These are phyloP conservation scores for Pichia kluyveri DNA, from an alignment of 805 yeast species.

Conservation along the genomic window DNA sequence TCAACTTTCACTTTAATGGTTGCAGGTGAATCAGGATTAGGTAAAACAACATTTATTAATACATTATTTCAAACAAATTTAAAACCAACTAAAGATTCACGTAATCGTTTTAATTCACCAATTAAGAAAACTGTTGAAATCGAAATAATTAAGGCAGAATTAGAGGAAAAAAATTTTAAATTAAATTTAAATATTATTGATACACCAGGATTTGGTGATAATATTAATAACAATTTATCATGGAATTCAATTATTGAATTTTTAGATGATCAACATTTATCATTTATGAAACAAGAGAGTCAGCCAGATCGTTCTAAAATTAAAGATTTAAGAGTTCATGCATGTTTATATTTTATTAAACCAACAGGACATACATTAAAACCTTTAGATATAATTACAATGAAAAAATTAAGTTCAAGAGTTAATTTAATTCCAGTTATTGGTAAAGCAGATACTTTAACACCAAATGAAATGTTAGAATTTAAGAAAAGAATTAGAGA, in stretches of 20 bases:
- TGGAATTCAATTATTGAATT: slow-evolving; percentile 86
- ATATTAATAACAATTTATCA: slow-evolving; percentile 73
- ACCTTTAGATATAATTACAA: slow-evolving; percentile 80
- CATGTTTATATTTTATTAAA: slow-evolving; percentile 80
- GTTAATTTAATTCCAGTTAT: slow-evolving; percentile 86
- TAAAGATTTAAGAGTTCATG: slow-evolving; percentile 84
- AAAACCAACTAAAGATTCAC: slow-evolving; percentile 48
- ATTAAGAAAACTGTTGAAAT: slow-evolving; percentile 67
- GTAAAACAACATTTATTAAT: slow-evolving; percentile 86
- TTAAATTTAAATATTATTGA: slow-evolving; percentile 75
- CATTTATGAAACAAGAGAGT: slow-evolving; percentile 85
- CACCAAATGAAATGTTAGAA: slow-evolving; percentile 56
- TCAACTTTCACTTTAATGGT: slow-evolving; percentile 74
- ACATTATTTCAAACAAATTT: slow-evolving; percentile 72
- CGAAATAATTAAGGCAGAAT: slow-evolving; percentile 67
- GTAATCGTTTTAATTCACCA: slow-evolving; percentile 50
- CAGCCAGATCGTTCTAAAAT: slow-evolving; percentile 65
- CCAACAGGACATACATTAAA: slow-evolving; percentile 86
- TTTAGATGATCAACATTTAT: slow-evolving; percentile 84
- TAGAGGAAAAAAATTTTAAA: slow-evolving; percentile 77
- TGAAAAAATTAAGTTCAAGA: slow-evolving; percentile 73
- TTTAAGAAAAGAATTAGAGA: slow-evolving; percentile 74
- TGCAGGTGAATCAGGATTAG: slow-evolving; percentile 87
- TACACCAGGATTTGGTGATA: slow-evolving; percentile 92
- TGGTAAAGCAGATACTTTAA: slow-evolving; percentile 80